Evolutionary conservation across 257 asterid species (phyloP).

Genomic region (Fraxinus quadrangulata): DNA sequence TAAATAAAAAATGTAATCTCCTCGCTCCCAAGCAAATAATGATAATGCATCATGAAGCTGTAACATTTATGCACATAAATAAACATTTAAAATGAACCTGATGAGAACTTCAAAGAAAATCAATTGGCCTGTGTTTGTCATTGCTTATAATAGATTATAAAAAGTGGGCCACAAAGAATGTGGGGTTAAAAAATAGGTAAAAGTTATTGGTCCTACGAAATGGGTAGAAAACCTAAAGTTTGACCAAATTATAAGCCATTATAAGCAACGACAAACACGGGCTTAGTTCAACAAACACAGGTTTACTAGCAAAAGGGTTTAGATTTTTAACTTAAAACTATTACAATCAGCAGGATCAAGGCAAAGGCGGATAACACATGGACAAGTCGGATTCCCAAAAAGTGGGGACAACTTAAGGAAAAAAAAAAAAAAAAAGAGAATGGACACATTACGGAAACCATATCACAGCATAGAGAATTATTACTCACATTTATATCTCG

Average conservation of each 20-base stretch:
- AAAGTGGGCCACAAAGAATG: no score
- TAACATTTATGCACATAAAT: neutral
- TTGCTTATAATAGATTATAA: no score
- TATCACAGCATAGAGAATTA: constrained; percentile 4
- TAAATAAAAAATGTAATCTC: constrained; percentile 19
- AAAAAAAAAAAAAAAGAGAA: neutral
- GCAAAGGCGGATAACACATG: neutral
- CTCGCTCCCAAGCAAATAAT: constrained; percentile 21
- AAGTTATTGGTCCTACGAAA: no score
- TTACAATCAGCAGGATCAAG: neutral
- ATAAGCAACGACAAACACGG: no score
- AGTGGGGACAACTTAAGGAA: neutral
- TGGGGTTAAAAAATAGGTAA: no score
- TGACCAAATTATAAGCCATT: no score
- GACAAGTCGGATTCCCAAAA: constrained; percentile 1
- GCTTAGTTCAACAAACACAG: constrained; percentile 15
- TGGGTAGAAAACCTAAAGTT: no score
- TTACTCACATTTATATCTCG: neutral
- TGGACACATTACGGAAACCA: neutral
- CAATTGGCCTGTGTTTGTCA: neutral
- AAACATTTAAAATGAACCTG: neutral
- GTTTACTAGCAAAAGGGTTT: constrained; percentile 5
- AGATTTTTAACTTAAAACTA: neutral
- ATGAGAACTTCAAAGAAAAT: neutral
- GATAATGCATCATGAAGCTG: constrained; percentile 21